phyloP scores from a whole-genome alignment of 2,329 filamentous ascomycete genomes.

The Diaporthe ampelina region DNA sequence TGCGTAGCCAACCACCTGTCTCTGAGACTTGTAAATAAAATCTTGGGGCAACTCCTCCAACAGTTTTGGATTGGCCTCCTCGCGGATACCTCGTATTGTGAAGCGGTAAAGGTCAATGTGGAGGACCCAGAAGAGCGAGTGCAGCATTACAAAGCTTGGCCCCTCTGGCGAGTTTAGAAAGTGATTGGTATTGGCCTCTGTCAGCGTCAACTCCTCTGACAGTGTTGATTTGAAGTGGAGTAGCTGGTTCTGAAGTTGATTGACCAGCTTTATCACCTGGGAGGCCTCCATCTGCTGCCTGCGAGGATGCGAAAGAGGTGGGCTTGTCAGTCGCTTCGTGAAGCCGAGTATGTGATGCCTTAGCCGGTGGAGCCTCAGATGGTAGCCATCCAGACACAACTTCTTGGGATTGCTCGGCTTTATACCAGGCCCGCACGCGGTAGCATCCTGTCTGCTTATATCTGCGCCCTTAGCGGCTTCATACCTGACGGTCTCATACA shows the following conservation, averaged over 20 bases:
- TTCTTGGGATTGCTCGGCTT: background rate
- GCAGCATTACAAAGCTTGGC: conserved; percentile 54
- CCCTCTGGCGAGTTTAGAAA: conserved; percentile 51
- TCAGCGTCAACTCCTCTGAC: conserved; percentile 51
- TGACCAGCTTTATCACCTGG: conserved; percentile 54
- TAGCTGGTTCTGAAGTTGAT: conserved; percentile 54
- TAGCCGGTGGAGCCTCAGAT: conserved; percentile 53
- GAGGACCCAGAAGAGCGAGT: conserved; percentile 53
- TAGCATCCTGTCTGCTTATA: background rate
- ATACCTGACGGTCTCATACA: conserved; percentile 45
- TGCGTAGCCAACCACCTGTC: conserved; percentile 56
- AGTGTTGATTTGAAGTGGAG: conserved; percentile 54
- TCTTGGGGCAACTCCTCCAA: conserved; percentile 52
- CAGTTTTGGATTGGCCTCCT: conserved; percentile 51
- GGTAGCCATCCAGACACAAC: conserved; percentile 50
- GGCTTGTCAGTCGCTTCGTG: conserved; percentile 40
- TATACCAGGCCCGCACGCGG: background rate
- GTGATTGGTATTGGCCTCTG: conserved; percentile 51
- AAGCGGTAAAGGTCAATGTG: conserved; percentile 58
- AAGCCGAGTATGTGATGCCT: conserved; percentile 53
- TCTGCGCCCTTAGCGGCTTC: conserved; percentile 40
- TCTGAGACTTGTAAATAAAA: conserved; percentile 54
- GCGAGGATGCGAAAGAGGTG: conserved; percentile 44
- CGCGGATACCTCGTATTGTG: conserved; percentile 53
- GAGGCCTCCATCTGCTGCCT: conserved; percentile 51